Percentiles rank a stretch among this genome's conserved stretches.
Evolutionary conservation across 2,329 filamentous ascomycete species (phyloP).

Genomic region (Colletotrichum noveboracense): DNA sequence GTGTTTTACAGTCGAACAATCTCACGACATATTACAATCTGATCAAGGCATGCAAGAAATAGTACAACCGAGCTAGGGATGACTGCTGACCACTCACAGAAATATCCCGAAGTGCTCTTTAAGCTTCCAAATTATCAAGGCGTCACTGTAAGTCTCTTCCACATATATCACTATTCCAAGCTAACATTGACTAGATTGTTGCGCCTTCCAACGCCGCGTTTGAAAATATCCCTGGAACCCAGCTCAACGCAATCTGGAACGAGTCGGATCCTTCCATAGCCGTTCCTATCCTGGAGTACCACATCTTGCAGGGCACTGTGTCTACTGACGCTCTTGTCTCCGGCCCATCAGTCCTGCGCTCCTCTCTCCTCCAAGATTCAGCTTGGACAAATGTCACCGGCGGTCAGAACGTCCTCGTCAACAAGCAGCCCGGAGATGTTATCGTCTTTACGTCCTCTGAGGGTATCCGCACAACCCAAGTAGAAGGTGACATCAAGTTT

Average conservation of each 20-base stretch:
- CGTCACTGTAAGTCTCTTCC: slow-evolving; percentile 42
- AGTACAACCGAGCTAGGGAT: not conserved
- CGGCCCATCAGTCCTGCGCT: slow-evolving; percentile 42
- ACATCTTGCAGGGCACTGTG: slow-evolving; percentile 62
- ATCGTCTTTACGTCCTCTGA: slow-evolving; percentile 44
- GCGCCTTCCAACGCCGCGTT: slow-evolving; percentile 65
- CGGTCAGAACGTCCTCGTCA: slow-evolving; percentile 53
- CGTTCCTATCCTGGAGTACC: slow-evolving; percentile 63
- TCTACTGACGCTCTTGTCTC: slow-evolving; percentile 38
- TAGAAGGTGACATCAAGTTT: slow-evolving; percentile 50
- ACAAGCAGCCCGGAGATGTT: slow-evolving; percentile 45
- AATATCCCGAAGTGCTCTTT: slow-evolving; percentile 50
- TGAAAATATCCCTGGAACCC: slow-evolving; percentile 57
- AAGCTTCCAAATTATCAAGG: slow-evolving; percentile 48
- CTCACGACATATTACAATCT: slow-evolving; percentile 49
- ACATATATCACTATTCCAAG: not conserved
- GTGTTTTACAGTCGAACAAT: slow-evolving; percentile 43
- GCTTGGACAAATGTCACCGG: slow-evolving; percentile 53
- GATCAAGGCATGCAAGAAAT: slow-evolving; percentile 39
- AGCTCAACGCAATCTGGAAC: slow-evolving; percentile 51
- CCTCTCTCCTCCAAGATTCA: slow-evolving; percentile 46
- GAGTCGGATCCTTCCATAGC: slow-evolving; percentile 48
- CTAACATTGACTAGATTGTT: slow-evolving; percentile 44
- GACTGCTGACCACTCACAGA: slow-evolving; percentile 32
- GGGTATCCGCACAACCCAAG: slow-evolving; percentile 47